Base-by-base conservation (phyloP, 2,329 filamentous ascomycete genomes). In the Bimuria novae-zelandiae region DNA sequence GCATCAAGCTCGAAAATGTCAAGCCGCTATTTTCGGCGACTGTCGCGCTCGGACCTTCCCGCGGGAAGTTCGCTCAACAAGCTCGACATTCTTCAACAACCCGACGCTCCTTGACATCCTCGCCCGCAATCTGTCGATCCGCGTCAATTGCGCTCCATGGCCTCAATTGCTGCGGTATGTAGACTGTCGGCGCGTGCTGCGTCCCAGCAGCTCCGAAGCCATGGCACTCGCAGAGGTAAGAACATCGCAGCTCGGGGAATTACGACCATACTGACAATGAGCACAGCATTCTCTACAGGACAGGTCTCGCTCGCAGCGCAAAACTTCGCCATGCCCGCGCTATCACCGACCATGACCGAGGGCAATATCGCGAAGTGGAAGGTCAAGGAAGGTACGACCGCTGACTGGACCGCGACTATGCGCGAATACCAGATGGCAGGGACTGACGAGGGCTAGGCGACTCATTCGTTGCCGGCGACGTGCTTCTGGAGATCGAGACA, bases 341-440 rank as follows among this genome's bases (percentile, higher is more conserved):
- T 96, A 59, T 95, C 90, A 57, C 91, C 91, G 51, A 96, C 91
- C 52, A 96, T 96, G 91, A 96, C 90, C 57, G 91, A 96, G 76
- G 91, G 91, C 56, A 94, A 91, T 76, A 95, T 96, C 68, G 84
- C 89, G 42, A 84, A 77, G 56, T 96, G 91, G 91, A 89, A 86
- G 74, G 83, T 95, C 67, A 93, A 93, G 76, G 91, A 95, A 78
- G 91, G 79, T 77, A 70, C 55, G 62, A 58, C 32, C 27, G 16
- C 51, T 27, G n/a, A 22, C 30, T 41, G 23, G 21, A 43, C 32
- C 41, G 41, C 45, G 39, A 36, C 36, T 39, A 19, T 10, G 30
- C 32, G 36, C 51, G 54, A 33, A 17, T 16, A 33, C 14, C 19
- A n/a, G 12, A 30, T 27, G 23, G 33, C 30, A 36, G 11, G 17